A percentile compares a stretch with the other conserved stretches of the same genome.
phyloP scores from a whole-genome alignment of 164 flowering plant species.

The Chimonanthus praecox region DNA sequence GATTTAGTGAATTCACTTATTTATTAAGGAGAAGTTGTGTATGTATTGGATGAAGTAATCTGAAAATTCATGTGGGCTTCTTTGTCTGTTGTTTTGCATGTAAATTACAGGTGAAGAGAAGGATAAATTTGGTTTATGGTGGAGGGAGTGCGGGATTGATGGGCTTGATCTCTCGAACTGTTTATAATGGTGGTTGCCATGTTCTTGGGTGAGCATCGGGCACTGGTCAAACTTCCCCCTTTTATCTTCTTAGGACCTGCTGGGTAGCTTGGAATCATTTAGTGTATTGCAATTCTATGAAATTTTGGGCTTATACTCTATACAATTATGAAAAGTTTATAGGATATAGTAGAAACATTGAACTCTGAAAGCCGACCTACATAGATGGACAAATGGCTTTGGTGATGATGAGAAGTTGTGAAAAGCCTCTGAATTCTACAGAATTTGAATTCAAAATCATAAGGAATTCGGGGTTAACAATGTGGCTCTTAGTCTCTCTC shows the following conservation, averaged over 20 bases:
- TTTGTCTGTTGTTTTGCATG: not conserved
- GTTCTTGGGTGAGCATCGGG: slow-evolving; percentile 67
- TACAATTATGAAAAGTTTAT: too few species aligned
- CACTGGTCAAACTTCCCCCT: not conserved
- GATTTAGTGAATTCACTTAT: not conserved
- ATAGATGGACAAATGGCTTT: too few species aligned
- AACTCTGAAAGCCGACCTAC: too few species aligned
- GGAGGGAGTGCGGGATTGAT: slow-evolving; percentile 96
- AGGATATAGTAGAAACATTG: too few species aligned
- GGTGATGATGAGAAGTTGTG: too few species aligned
- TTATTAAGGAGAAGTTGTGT: not conserved
- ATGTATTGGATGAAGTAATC: not conserved
- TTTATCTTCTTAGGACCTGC: not conserved
- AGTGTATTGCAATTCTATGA: too few species aligned
- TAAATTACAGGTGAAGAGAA: slow-evolving; percentile 58
- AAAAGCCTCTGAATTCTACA: too few species aligned
- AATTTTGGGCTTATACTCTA: too few species aligned
- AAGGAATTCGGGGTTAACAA: too few species aligned
- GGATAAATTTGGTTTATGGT: slow-evolving; percentile 88
- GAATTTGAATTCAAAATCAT: too few species aligned
- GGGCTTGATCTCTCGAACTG: slow-evolving; percentile 77
- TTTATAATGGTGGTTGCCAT: slow-evolving; percentile 73
- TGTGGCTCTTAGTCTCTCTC: not conserved
- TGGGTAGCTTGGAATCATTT: too few species aligned
- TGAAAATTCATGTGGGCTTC: not conserved